Evolutionary conservation across 179 eudicot genomes (phyloP).

Genomic region (Sideroxylon spinosum): DNA sequence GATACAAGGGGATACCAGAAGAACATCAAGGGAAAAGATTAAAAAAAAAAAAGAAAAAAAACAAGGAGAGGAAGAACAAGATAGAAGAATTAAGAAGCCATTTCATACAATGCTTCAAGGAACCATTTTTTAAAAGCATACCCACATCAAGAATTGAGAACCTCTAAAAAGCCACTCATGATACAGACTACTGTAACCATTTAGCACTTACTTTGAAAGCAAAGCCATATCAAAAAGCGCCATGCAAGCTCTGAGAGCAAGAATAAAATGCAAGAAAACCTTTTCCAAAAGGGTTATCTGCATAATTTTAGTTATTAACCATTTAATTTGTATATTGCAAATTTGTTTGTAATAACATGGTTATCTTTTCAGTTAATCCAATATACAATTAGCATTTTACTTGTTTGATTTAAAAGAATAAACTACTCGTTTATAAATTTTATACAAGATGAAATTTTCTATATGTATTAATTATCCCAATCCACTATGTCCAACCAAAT

Average conservation of each 20-base stretch:
- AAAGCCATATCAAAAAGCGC: slow-evolving; percentile 40
- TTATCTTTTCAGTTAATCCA: too few species aligned
- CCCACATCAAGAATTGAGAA: slow-evolving; percentile 62
- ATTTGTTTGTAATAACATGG: too few species aligned
- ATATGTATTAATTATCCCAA: too few species aligned
- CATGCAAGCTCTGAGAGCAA: slow-evolving; percentile 45
- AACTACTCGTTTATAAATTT: too few species aligned
- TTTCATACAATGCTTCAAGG: background rate
- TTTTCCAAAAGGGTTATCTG: slow-evolving; percentile 40
- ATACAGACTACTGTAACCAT: slow-evolving; percentile 25
- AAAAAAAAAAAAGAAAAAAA: too few species aligned
- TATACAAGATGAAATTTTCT: too few species aligned
- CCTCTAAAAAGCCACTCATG: slow-evolving; percentile 49
- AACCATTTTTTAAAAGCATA: slow-evolving; percentile 23
- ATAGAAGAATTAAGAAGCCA: background rate
- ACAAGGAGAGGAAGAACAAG: background rate
- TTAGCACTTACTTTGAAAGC: slow-evolving; percentile 26
- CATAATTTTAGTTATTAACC: slow-evolving; percentile 2
- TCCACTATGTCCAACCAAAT: too few species aligned
- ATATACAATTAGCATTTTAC: too few species aligned
- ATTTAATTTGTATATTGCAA: too few species aligned
- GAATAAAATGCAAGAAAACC: slow-evolving; percentile 29
- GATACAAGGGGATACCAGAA: slow-evolving; percentile 16
- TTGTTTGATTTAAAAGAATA: too few species aligned
- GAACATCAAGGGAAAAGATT: background rate